phyloP scores from a whole-genome alignment of 2,329 filamentous ascomycete genomes.

The Tolypocladium pustulatum region DNA sequence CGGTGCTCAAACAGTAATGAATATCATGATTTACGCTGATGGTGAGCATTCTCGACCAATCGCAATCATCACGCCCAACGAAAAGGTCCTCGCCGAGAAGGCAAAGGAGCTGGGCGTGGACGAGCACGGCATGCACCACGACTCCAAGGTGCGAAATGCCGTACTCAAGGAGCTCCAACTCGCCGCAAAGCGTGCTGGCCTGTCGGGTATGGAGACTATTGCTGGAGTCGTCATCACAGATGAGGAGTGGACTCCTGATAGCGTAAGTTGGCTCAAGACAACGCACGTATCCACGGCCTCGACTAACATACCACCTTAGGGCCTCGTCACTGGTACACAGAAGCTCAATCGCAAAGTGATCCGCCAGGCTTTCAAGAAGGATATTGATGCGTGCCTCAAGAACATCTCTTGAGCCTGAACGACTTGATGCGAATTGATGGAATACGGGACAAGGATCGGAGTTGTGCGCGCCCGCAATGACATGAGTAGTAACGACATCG shows the following conservation, averaged over 20 bases:
- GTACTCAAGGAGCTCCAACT: conserved; percentile 59
- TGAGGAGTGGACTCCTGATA: conserved; percentile 80
- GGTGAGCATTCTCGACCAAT: conserved; percentile 65
- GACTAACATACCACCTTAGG: conserved; percentile 26
- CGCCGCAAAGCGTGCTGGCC: conserved; percentile 53
- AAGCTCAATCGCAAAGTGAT: conserved; percentile 47
- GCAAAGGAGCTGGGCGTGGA: conserved; percentile 52
- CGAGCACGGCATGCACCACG: conserved; percentile 56
- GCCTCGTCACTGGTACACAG: conserved; percentile 50
- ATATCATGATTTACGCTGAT: conserved; percentile 81
- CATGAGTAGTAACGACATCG: background rate
- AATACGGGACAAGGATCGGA: background rate
- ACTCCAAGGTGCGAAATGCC: conserved; percentile 51
- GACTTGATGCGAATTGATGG: background rate
- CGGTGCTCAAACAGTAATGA: conserved; percentile 64
- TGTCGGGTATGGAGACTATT: conserved; percentile 64
- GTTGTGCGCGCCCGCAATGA: background rate
- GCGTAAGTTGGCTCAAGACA: conserved; percentile 44
- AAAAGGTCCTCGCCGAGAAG: conserved; percentile 50
- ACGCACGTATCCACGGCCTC: background rate
- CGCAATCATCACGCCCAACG: conserved; percentile 65
- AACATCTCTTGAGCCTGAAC: conserved; percentile 8
- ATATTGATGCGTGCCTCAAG: conserved; percentile 36
- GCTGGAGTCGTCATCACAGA: conserved; percentile 68
- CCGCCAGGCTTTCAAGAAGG: conserved; percentile 37